Evolutionary conservation across 2,329 filamentous ascomycete genomes (phyloP).

Genomic region (Diaporthe amygdali): DNA sequence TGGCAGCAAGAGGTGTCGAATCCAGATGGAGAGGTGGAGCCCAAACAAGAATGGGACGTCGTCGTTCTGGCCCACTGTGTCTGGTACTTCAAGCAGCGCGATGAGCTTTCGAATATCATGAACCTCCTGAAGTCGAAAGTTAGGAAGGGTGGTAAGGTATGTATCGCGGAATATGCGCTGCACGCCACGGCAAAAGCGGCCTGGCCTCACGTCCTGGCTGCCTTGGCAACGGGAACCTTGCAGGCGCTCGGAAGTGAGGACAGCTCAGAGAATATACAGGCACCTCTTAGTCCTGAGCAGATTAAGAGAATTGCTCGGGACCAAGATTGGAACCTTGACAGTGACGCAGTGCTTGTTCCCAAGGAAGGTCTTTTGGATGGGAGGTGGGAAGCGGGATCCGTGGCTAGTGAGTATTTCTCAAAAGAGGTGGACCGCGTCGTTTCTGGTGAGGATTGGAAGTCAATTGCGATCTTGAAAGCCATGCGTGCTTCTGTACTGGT

Average conservation of each 20-base stretch:
- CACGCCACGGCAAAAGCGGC: slow-evolving; percentile 43
- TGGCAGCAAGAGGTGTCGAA: slow-evolving; percentile 38
- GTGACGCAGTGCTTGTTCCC: slow-evolving; percentile 42
- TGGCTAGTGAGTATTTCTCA: slow-evolving; percentile 37
- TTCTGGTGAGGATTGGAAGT: slow-evolving; percentile 30
- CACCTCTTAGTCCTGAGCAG: slow-evolving; percentile 45
- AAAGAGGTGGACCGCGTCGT: slow-evolving; percentile 37
- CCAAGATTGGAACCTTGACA: slow-evolving; percentile 43
- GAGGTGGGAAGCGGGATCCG: slow-evolving; percentile 48
- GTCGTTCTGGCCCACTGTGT: slow-evolving; percentile 56
- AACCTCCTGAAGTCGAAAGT: slow-evolving; percentile 38
- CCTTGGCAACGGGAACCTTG: slow-evolving; percentile 47
- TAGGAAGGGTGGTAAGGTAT: slow-evolving; percentile 34
- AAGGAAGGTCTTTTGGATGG: slow-evolving; percentile 48
- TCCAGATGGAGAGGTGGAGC: slow-evolving; percentile 12
- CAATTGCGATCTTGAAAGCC: slow-evolving; percentile 34
- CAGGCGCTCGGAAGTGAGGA: slow-evolving; percentile 44
- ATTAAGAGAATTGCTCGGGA: slow-evolving; percentile 42
- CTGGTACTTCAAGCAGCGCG: slow-evolving; percentile 56
- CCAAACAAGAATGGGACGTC: slow-evolving; percentile 43
- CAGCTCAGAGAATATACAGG: slow-evolving; percentile 52
- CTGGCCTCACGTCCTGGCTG: slow-evolving; percentile 57
- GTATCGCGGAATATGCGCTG: slow-evolving; percentile 53
- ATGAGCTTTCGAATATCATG: slow-evolving; percentile 42
- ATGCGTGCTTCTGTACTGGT: slow-evolving; percentile 39